Evolutionary conservation across 2,329 filamentous ascomycete species (phyloP).

Genomic region (Phaeoacremonium minimum): DNA sequence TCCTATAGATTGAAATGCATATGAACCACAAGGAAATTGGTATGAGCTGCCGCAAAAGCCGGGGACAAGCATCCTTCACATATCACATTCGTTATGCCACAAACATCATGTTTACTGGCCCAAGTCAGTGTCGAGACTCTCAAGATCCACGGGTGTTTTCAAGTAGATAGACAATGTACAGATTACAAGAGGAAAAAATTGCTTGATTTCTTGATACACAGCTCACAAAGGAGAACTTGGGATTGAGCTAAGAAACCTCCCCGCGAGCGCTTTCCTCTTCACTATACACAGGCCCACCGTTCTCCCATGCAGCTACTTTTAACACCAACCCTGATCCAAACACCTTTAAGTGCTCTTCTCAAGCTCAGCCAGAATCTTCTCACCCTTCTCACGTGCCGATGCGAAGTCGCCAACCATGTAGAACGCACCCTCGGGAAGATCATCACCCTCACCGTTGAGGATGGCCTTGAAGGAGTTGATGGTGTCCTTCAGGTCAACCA

Average conservation of each 20-base stretch:
- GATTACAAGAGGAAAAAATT: slow-evolving; percentile 35
- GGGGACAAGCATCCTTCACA: too few relatives aligned
- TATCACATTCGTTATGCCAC: too few relatives aligned
- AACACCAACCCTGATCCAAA: slow-evolving; percentile 21
- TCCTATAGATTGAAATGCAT: too few relatives aligned
- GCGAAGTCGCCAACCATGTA: slow-evolving; percentile 99
- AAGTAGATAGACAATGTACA: too few relatives aligned
- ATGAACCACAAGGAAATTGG: too few relatives aligned
- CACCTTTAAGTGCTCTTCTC: slow-evolving; percentile 49
- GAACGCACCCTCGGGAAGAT: slow-evolving; percentile 88
- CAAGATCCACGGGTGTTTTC: too few relatives aligned
- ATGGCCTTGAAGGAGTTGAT: slow-evolving; percentile 97
- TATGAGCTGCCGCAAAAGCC: too few relatives aligned
- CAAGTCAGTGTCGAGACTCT: too few relatives aligned
- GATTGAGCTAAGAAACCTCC: slow-evolving; percentile 49
- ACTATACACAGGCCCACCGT: slow-evolving; percentile 52
- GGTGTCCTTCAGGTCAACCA: slow-evolving; percentile 98
- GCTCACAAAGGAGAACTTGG: slow-evolving; percentile 53
- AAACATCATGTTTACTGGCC: too few relatives aligned
- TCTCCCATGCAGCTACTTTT: slow-evolving; percentile 22
- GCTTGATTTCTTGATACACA: slow-evolving; percentile 56
- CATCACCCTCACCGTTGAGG: slow-evolving; percentile 89
- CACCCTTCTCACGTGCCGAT: slow-evolving; percentile 91
- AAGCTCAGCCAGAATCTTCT: slow-evolving; percentile 98
- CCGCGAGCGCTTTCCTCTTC: slow-evolving; percentile 46